Evolutionary conservation across 345 rosid species (phyloP).

Genomic region (Aquilaria malaccensis): DNA sequence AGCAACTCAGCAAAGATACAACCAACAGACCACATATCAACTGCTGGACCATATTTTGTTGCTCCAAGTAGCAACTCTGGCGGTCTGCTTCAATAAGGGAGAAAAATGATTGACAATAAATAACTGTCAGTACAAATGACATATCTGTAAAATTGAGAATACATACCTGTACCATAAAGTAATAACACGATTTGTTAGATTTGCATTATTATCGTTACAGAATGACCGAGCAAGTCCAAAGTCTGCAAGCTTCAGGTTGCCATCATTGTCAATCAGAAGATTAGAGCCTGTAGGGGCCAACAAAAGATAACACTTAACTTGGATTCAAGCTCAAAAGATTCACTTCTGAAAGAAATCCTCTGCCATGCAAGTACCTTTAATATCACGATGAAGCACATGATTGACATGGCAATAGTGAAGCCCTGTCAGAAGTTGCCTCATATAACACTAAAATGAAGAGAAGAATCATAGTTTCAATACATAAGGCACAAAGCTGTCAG

Average conservation of each 20-base stretch:
- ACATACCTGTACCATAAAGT: conserved; percentile 92
- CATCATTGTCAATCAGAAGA: conserved; percentile 91
- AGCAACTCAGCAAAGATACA: conserved; percentile 95
- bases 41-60: conserved; percentile 92
- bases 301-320: conserved; percentile 1
- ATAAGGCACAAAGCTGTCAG: background rate
- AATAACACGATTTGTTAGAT: conserved; percentile 87
- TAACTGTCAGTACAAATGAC: background rate
- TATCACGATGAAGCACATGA: conserved; percentile 97
- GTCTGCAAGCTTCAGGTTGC: conserved; percentile 91
- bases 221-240: conserved; percentile 90
- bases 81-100: conserved; percentile 44
- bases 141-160: background rate
- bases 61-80: conserved; percentile 96
- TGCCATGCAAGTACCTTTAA: conserved; percentile 52
- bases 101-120: background rate
- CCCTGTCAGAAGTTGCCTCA: conserved; percentile 95
- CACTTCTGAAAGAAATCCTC: background rate
- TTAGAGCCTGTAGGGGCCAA: conserved; percentile 64
- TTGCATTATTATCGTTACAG: conserved; percentile 65
- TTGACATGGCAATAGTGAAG: conserved; percentile 92
- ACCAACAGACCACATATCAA: conserved; percentile 98
- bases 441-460: conserved; percentile 62
- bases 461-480: background rate
- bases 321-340: background rate